Base-by-base conservation (phyloP, 208 protist species). In the Leishmania martiniquensis region DNA sequence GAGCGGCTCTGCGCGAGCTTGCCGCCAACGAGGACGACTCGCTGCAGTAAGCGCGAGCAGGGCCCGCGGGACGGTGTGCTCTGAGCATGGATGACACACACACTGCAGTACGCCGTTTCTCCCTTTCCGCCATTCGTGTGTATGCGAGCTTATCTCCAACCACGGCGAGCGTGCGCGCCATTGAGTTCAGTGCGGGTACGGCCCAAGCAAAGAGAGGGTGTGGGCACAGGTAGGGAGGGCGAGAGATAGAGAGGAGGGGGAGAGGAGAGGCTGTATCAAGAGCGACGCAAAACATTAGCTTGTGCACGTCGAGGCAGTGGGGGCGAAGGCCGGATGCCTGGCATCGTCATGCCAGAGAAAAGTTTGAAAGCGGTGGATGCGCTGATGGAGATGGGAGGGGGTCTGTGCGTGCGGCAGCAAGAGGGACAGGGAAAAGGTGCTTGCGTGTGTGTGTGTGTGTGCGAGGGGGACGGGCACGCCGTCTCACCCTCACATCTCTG, bases 61-160 rank as follows among this genome's bases (percentile, higher is more conserved):
- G 37, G 37, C 42, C 37, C 25, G 55, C 47, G 20, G 72, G 59
- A 29, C 29, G 72, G 32, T 49, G 72, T 9, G 59, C 72, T 75
- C 72, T 75, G 52, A 75, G 49, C 72, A 75, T 75, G 55, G 69
- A 15, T 20, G 29, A 15, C n/a, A 60, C 20, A 74, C 42, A 44
- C 65, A 10, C 25, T 32, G 34, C 1, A 17, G 4, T 42, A 32
- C 49, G 65, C 42, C 25, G 15, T 29, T 44, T 5, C 7, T 44
- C 29, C 12, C 49, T 6, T 55, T 55, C 10, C 45, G 25, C 25
- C 25, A 5, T 54, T 54, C 15, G 51, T 55, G 6, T 57, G 32
- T 12, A n/a, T 42, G 60, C 2, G 1, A n/a, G n/a, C 0, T 52
- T 52, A 69, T 49, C 63, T 49, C 45, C 42, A 12, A 9, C 25